Conservation (phyloP, 176 grass and related monocot species). For the Poa annua region DNA sequence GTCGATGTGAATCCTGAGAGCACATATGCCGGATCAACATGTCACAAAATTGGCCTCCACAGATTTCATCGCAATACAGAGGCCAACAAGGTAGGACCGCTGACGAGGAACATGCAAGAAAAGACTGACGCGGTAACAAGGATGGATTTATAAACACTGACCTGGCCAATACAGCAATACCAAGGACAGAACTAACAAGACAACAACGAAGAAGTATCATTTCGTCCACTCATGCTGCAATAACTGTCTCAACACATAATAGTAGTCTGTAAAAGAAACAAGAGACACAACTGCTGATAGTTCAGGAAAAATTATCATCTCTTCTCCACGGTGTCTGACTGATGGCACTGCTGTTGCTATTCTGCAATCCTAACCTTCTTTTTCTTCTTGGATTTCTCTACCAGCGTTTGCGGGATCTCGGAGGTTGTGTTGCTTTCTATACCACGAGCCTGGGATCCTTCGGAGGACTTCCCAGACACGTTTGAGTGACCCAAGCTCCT, state of each 20-base stretch:
- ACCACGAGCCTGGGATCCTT: slow-evolving; percentile 46
- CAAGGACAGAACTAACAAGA: neutral
- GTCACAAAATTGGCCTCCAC: neutral
- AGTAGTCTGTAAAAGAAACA: neutral
- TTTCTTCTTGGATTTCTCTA: slow-evolving; percentile 50
- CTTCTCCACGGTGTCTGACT: neutral
- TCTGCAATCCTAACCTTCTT: slow-evolving; percentile 48
- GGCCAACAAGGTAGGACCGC: neutral
- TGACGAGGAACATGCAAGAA: neutral
- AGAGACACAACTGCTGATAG: neutral
- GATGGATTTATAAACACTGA: neutral
- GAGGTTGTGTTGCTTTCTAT: slow-evolving; percentile 19
- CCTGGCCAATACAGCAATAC: neutral
- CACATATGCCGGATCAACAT: neutral
- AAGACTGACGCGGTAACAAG: neutral
- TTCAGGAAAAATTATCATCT: neutral
- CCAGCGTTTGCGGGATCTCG: neutral
- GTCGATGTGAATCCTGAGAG: neutral
- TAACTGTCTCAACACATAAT: neutral
- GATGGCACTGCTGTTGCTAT: slow-evolving; percentile 1
- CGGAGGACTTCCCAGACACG: slow-evolving; percentile 15
- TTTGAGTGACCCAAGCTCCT: slow-evolving; percentile 41
- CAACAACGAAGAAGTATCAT: neutral
- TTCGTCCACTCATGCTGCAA: neutral
- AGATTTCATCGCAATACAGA: neutral